These are phyloP conservation scores for Bacterosira constricta DNA, from an alignment of 108 stramenopile species.

Conservation along the genomic window DNA sequence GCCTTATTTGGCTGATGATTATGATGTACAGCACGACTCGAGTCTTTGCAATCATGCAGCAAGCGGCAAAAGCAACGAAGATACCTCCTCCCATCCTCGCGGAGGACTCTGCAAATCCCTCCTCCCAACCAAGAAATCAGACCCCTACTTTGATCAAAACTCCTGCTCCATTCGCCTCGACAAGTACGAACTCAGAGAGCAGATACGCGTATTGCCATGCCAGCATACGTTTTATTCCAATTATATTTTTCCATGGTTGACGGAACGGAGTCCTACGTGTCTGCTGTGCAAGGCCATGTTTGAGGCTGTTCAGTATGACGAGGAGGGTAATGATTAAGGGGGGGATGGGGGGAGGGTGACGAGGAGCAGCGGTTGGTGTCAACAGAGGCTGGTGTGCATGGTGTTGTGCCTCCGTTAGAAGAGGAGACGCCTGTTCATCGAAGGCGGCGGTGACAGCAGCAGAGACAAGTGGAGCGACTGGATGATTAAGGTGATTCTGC, in stretches of 20 bases:
- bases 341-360: not conserved
- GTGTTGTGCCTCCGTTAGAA: not conserved
- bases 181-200: conserved; percentile 76
- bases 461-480: not conserved
- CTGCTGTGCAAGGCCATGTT: conserved; percentile 78
- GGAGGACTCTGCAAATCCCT: conserved; percentile 13
- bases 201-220: conserved; percentile 79
- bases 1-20: conserved; percentile 15
- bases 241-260: conserved; percentile 91
- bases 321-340: conserved; percentile 8
- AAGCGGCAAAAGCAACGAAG: not conserved
- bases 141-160: conserved; percentile 10
- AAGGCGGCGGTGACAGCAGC: not conserved
- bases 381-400: too few species aligned
- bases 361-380: not conserved
- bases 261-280: conserved; percentile 71
- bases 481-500: not conserved
- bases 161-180: conserved; percentile 88
- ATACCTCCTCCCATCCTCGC: not conserved
- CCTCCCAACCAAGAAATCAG: conserved; percentile 3
- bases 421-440: conserved; percentile 8
- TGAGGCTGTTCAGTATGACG: conserved; percentile 32
- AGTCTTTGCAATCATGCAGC: too few species aligned
- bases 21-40: not conserved
- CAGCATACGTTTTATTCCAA: conserved; percentile 81